Conservation (phyloP, 129 eudicot genomes). For the Centaurea solstitialis region DNA sequence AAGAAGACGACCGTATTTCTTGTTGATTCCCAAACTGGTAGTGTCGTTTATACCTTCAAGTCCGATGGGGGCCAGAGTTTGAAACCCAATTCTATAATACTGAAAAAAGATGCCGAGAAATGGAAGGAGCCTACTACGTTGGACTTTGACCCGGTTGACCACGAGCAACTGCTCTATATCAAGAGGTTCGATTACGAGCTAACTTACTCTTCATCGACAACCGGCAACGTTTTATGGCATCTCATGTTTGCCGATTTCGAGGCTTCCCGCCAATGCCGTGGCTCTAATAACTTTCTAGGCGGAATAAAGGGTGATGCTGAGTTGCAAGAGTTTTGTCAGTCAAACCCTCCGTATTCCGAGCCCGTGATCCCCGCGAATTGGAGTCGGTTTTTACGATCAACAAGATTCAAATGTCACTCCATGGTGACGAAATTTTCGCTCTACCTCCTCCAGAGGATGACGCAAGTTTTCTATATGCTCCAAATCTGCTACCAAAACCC, state of each 20-base stretch:
- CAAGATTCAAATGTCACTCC: constrained; percentile 39
- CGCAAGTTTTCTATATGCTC: background rate
- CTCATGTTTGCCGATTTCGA: constrained; percentile 66
- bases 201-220: constrained; percentile 50
- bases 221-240: constrained; percentile 71
- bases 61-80: constrained; percentile 50
- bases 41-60: constrained; percentile 55
- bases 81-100: constrained; percentile 45
- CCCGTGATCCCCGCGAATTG: constrained; percentile 55
- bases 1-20: constrained; percentile 75
- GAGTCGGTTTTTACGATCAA: constrained; percentile 36
- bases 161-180: constrained; percentile 54
- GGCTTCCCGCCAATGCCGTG: constrained; percentile 69
- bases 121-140: constrained; percentile 34
- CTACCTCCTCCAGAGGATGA: constrained; percentile 46
- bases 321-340: constrained; percentile 45
- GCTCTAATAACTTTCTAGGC: constrained; percentile 45
- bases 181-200: constrained; percentile 77
- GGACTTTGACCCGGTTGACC: constrained; percentile 40
- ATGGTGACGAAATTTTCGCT: constrained; percentile 41
- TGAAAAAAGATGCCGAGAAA: constrained; percentile 37
- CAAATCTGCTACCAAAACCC: background rate
- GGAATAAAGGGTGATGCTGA: constrained; percentile 28
- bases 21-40: constrained; percentile 77
- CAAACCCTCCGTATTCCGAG: constrained; percentile 56